These are phyloP conservation scores for Aspergillus sp. DNA, from an alignment of 2,329 filamentous ascomycete species.

Conservation along the genomic window DNA sequence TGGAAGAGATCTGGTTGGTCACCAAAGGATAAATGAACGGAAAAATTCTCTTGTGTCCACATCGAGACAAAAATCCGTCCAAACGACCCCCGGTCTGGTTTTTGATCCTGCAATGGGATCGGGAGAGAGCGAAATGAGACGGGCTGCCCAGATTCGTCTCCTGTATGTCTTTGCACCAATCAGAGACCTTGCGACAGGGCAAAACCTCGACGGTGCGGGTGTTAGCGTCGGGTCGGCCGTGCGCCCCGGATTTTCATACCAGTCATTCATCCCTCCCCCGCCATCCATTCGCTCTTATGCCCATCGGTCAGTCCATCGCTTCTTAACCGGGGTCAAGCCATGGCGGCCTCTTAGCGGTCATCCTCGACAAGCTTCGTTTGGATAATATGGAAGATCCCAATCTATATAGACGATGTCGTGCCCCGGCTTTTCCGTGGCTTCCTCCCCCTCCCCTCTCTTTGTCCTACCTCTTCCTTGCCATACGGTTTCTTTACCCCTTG, in stretches of 20 bases:
- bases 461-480: neutral
- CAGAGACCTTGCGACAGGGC: neutral
- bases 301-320: conserved; percentile 6
- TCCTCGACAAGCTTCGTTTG: conserved; percentile 1
- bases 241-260: conserved; percentile 13
- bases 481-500: neutral
- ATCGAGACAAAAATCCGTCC: conserved; percentile 11
- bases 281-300: conserved; percentile 1
- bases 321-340: neutral
- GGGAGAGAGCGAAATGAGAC: neutral
- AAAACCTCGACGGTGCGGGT: neutral
- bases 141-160: neutral
- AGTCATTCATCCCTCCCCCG: neutral
- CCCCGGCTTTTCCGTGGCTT: neutral
- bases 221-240: conserved; percentile 8
- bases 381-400: neutral
- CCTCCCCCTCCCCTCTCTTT: neutral
- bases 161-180: conserved; percentile 4
- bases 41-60: conserved; percentile 4
- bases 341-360: neutral
- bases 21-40: conserved; percentile 1
- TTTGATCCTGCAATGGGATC: neutral
- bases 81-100: neutral
- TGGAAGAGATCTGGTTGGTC: neutral
- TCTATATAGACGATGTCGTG: conserved; percentile 6